Conservation (phyloP, 371 early-diverging fungal species). For the Mucor lusitanicus region DNA sequence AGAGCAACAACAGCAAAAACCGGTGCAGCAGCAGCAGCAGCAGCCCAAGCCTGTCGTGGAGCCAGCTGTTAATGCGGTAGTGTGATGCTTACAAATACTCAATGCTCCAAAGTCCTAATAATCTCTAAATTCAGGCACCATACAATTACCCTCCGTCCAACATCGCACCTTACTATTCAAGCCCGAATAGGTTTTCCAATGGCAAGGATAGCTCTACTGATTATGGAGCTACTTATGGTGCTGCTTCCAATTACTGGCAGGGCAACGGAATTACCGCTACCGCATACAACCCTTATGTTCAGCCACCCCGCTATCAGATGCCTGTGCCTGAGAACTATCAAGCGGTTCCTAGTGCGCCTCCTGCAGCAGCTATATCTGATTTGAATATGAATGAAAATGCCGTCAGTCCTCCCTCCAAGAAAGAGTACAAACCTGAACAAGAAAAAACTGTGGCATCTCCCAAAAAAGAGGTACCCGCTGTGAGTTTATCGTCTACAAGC, state of each 20-base stretch:
- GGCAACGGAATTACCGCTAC: neutral
- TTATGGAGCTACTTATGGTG: neutral
- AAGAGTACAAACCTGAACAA: neutral
- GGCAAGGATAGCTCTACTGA: neutral
- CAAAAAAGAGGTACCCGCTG: neutral
- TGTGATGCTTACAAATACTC: neutral
- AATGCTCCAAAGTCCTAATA: neutral
- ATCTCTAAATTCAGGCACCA: neutral
- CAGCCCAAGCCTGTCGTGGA: neutral
- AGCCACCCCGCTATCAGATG: neutral
- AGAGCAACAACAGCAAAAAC: neutral
- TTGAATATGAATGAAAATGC: neutral
- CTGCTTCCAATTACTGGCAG: neutral
- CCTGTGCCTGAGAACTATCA: slow-evolving; percentile 7
- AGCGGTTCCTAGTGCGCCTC: neutral
- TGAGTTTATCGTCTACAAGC: neutral
- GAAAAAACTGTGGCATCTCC: neutral
- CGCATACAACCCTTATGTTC: neutral
- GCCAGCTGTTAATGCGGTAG: neutral
- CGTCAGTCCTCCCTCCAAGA: neutral
- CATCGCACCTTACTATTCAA: neutral
- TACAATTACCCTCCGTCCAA: neutral
- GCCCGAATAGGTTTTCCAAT: neutral
- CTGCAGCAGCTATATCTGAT: neutral
- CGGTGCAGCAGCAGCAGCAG: neutral